Conservation (phyloP, 2,329 filamentous ascomycete species). For the Ascochyta fabae region DNA sequence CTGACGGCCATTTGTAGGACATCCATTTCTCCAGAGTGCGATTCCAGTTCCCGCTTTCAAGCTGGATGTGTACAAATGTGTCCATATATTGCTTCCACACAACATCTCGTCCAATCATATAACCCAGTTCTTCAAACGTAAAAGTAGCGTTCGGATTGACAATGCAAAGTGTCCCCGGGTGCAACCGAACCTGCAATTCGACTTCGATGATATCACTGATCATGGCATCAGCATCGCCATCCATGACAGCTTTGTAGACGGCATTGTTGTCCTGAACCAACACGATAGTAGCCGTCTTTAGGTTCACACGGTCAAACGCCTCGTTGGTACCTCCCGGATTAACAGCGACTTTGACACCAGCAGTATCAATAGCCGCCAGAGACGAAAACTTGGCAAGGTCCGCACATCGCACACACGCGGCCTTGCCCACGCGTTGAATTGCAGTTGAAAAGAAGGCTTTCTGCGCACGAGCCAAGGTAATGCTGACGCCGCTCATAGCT, state of each 20-base stretch:
- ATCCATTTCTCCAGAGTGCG: conserved; percentile 23
- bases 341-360: conserved; percentile 19
- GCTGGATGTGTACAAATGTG: conserved; percentile 17
- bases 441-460: conserved; percentile 19
- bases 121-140: conserved; percentile 21
- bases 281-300: conserved; percentile 13
- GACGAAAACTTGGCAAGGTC: conserved; percentile 13
- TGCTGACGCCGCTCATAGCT: conserved; percentile 24
- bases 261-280: conserved; percentile 23
- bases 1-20: conserved; percentile 23
- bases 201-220: conserved; percentile 23
- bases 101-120: conserved; percentile 17
- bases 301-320: conserved; percentile 21
- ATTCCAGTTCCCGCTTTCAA: conserved; percentile 20
- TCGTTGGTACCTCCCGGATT: conserved; percentile 22
- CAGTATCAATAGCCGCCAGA: conserved; percentile 17
- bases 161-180: conserved; percentile 16
- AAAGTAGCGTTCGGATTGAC: conserved; percentile 16
- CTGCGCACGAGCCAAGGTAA: conserved; percentile 15
- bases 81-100: conserved; percentile 24
- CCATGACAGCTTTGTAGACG: conserved; percentile 20
- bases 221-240: conserved; percentile 20
- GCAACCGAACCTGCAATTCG: conserved; percentile 20
- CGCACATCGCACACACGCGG: conserved; percentile 18
- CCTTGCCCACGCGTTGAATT: conserved; percentile 18